Evolutionary conservation across 768 basidiomycete species (phyloP).

Genomic region (Mycena indigotica): DNA sequence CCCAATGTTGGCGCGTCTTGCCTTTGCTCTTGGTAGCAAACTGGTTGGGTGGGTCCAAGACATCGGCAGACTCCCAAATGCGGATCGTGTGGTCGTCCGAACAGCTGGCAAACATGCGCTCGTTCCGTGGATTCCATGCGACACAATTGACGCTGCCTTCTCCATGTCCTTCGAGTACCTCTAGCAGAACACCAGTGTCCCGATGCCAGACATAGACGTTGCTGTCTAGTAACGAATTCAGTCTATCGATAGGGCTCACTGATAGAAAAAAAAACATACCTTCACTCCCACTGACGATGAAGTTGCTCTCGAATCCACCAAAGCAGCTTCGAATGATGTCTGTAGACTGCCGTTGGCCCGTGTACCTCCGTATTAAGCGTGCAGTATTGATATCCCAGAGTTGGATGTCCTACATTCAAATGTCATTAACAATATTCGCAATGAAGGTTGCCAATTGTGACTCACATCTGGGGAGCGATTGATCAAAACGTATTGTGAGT

Average conservation of each 20-base stretch:
- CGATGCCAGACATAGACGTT: conserved; percentile 96
- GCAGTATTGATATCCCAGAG: conserved; percentile 79
- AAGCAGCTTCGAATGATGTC: conserved; percentile 94
- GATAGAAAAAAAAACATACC: conserved; percentile 50
- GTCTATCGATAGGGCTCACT: conserved; percentile 9
- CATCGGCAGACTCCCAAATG: conserved; percentile 69
- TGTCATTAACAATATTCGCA: conserved; percentile 17
- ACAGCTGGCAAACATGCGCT: conserved; percentile 94
- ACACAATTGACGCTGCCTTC: conserved; percentile 92
- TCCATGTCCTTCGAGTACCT: conserved; percentile 87
- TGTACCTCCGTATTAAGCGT: conserved; percentile 75
- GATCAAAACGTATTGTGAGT: conserved; percentile 85
- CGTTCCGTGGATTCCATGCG: conserved; percentile 90
- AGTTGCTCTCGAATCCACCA: conserved; percentile 85
- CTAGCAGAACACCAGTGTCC: conserved; percentile 79
- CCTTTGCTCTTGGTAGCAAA: conserved; percentile 18
- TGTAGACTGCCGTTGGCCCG: conserved; percentile 80
- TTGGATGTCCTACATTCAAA: conserved; percentile 73
- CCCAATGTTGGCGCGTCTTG: conserved; percentile 22
- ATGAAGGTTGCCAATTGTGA: conserved; percentile 11
- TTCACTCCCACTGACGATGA: conserved; percentile 94
- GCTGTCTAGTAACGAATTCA: conserved; percentile 59
- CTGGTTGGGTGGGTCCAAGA: conserved; percentile 15
- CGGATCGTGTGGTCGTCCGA: conserved; percentile 91
- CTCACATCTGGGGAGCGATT: conserved; percentile 87